phyloP scores from a whole-genome alignment of 805 yeast genomes.

The Metschnikowia proteae region DNA sequence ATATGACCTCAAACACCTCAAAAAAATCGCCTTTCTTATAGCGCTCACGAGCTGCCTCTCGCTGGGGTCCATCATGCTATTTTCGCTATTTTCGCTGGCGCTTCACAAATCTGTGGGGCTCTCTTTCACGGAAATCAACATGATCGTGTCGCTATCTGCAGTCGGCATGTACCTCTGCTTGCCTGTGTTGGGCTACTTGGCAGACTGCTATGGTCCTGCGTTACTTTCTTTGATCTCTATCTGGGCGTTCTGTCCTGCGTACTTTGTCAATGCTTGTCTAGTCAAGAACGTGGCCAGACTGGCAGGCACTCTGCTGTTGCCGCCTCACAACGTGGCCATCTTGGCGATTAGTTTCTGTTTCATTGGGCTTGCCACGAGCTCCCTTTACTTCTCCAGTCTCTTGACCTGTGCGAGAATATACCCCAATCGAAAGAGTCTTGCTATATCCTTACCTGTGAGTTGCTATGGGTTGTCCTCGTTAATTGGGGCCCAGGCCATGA shows the following conservation, averaged over 20 bases:
- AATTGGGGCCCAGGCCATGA: conserved; percentile 62
- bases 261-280: conserved; percentile 38
- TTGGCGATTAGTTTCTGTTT: conserved; percentile 49
- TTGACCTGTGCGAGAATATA: conserved; percentile 83
- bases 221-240: conserved; percentile 60
- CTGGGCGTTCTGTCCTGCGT: conserved; percentile 64
- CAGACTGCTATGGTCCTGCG: conserved; percentile 84
- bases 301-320: conserved; percentile 1
- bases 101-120: conserved; percentile 58
- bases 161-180: conserved; percentile 82
- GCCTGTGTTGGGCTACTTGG: conserved; percentile 76
- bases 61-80: conserved; percentile 79
- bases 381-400: conserved; percentile 66
- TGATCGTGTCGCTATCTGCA: conserved; percentile 69
- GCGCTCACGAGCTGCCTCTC: conserved; percentile 64
- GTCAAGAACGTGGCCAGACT: conserved; percentile 14
- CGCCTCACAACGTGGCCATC: conserved; percentile 37
- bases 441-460: conserved; percentile 85
- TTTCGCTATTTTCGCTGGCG: conserved; percentile 73
- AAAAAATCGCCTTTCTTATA: conserved; percentile 49
- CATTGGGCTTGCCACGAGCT: conserved; percentile 70
- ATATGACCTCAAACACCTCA: conserved; percentile 41
- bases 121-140: conserved; percentile 61
- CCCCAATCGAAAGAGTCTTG: conserved; percentile 70
- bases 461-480: conserved; percentile 82